These are phyloP conservation scores for Blastobotrys attinorum DNA, from an alignment of 805 yeast genomes.

Conservation along the genomic window DNA sequence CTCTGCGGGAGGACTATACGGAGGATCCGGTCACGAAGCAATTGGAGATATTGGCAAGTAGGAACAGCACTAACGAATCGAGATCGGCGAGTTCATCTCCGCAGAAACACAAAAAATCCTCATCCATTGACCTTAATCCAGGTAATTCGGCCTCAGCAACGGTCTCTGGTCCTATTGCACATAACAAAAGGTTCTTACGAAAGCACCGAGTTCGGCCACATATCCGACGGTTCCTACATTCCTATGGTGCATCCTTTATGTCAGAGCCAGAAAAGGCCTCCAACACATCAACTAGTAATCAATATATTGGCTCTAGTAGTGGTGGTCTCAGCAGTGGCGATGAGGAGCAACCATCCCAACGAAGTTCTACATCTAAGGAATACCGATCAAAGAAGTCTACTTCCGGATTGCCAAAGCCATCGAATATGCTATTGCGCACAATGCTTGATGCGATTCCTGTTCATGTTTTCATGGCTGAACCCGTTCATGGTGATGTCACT, in stretches of 20 bases:
- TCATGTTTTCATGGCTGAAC: conserved; percentile 27
- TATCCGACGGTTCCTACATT: conserved; percentile 9
- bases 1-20: not conserved
- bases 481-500: conserved; percentile 22
- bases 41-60: not conserved
- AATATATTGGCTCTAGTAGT: not conserved
- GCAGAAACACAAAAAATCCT: conserved; percentile 4
- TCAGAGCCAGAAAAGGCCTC: conserved; percentile 10
- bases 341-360: not conserved
- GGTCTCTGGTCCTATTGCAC: not conserved
- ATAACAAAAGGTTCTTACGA: not conserved
- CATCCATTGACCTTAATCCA: too few species aligned
- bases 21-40: not conserved
- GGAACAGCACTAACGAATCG: not conserved
- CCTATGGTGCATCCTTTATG: conserved; percentile 12
- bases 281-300: not conserved
- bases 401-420: conserved; percentile 14
- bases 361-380: not conserved
- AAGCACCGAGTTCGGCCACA: conserved; percentile 6
- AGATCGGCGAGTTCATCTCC: not conserved
- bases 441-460: conserved; percentile 30
- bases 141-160: not conserved
- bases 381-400: too few species aligned
- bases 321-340: not conserved
- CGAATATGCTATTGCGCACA: conserved; percentile 20